These are phyloP conservation scores for Eucalyptus curtisii DNA, from an alignment of 345 rosid genomes.

Conservation along the genomic window DNA sequence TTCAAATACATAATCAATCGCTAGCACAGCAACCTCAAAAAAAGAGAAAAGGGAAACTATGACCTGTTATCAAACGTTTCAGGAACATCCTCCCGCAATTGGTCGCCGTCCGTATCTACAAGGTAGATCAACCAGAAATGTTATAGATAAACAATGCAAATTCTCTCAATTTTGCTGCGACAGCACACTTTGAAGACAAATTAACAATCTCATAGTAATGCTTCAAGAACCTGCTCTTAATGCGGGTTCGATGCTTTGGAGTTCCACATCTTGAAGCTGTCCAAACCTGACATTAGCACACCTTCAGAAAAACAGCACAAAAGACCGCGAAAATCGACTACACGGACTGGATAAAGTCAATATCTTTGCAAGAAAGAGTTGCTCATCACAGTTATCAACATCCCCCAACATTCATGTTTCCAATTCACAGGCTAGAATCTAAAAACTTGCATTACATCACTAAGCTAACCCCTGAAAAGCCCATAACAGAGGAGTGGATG, in stretches of 20 bases:
- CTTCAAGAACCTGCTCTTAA: conserved; percentile 58
- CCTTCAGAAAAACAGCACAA: neutral
- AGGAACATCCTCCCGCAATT: conserved; percentile 60
- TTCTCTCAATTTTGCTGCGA: neutral
- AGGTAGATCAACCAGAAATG: neutral
- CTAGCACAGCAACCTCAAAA: neutral
- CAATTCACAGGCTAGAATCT: neutral
- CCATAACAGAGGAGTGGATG: neutral
- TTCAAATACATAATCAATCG: neutral
- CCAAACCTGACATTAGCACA: conserved; percentile 56
- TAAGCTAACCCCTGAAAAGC: neutral
- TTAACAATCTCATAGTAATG: neutral
- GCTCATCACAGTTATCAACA: neutral
- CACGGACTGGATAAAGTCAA: neutral
- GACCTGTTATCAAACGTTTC: conserved; percentile 57
- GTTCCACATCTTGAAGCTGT: conserved; percentile 83
- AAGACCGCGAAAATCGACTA: neutral
- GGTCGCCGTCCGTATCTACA: conserved; percentile 55
- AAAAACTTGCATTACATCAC: neutral
- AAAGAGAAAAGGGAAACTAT: neutral
- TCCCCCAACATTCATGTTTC: neutral
- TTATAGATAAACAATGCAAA: neutral
- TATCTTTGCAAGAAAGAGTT: neutral
- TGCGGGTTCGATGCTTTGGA: conserved; percentile 61
- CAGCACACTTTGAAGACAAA: neutral